Evolutionary conservation across 305 asterid genomes (phyloP), one percentile per base, ranked within the genome.

Genomic region (Solanum hybrid): DNA sequence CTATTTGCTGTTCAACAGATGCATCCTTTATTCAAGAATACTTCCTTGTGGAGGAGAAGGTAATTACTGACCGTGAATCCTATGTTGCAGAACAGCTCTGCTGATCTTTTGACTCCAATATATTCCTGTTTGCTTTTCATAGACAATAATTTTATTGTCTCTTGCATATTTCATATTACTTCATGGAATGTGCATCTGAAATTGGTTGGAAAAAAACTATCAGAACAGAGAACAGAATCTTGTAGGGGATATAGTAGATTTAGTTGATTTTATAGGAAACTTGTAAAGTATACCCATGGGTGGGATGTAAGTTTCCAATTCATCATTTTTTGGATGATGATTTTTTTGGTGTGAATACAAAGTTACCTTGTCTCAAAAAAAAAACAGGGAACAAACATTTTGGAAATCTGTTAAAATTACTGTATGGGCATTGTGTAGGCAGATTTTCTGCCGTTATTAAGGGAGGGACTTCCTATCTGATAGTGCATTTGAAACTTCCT

Each of bases 1-100:
- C 99, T 76, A 87, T 93, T 73, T 95, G 98, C 92, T 93, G 94
- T 90, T 97, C 99, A 34, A 94, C 93, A 3, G 96, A 96, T 90
- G 96, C 98, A 87, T 94, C 99, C 36, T 97, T 96, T 90, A 94
- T 96, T 92, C 98, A 94, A 89, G 99, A 95, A 87, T 94, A 96
- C 93, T 97, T 97, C 90, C 89, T 92, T 89, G 91, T 94, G 92
- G 98, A 97, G 91, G 98, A 96, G 87, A 95, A 97, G 99, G 99
- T 96, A 94, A 87, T 80, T 40, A 38, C 80, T 66, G 36, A 81
- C 79, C 8, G 9, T 82, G 56, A 40, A 17, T 29, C 46, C 87
- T 60, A 56, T 32, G 75, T 85, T 60, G 77, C 46, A 32, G 69
- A 36, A 79, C 26, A 26, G 20, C 82, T 81, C 36, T 38, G 40